Evolutionary conservation across 768 basidiomycete species (phyloP).

Genomic region (Gautieria morchelliformis): DNA sequence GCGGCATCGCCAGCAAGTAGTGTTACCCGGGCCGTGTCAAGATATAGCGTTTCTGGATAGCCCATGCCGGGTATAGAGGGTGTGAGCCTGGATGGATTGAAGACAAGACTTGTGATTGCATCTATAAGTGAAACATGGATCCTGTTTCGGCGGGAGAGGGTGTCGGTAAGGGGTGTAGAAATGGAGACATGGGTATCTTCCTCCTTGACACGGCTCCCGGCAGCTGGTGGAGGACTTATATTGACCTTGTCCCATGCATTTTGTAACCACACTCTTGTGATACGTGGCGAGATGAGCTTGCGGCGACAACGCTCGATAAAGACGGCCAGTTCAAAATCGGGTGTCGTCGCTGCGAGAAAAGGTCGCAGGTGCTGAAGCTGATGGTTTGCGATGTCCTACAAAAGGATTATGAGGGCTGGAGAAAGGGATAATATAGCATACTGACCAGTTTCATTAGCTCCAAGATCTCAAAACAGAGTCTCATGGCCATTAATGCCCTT

Average conservation of each 20-base stretch:
- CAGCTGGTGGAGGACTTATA: constrained; percentile 26
- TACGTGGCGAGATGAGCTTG: constrained; percentile 16
- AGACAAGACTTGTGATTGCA: constrained; percentile 57
- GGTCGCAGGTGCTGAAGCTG: constrained; percentile 88
- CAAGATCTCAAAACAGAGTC: constrained; percentile 80
- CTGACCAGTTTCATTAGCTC: constrained; percentile 93
- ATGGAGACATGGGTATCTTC: not conserved
- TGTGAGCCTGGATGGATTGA: constrained; percentile 27
- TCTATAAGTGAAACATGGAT: constrained; percentile 24
- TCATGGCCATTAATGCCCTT: constrained; percentile 52
- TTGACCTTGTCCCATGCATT: constrained; percentile 33
- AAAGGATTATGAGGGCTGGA: constrained; percentile 7
- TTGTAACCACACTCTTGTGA: constrained; percentile 11
- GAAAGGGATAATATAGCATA: constrained; percentile 11
- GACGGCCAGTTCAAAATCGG: constrained; percentile 68
- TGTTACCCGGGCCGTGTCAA: constrained; percentile 63
- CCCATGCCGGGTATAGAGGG: constrained; percentile 23
- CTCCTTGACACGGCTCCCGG: not conserved
- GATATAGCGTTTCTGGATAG: constrained; percentile 72
- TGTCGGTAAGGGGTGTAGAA: not conserved
- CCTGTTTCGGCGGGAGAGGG: not conserved
- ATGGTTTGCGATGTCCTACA: constrained; percentile 92
- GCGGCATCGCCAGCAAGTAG: constrained; percentile 61
- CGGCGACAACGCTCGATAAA: constrained; percentile 52
- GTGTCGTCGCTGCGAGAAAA: constrained; percentile 73